A percentile compares a stretch with the other conserved stretches of the same genome.
Conservation (phyloP, 495 filamentous ascomycete genomes). For the Thermothielavioides terrestris region DNA sequence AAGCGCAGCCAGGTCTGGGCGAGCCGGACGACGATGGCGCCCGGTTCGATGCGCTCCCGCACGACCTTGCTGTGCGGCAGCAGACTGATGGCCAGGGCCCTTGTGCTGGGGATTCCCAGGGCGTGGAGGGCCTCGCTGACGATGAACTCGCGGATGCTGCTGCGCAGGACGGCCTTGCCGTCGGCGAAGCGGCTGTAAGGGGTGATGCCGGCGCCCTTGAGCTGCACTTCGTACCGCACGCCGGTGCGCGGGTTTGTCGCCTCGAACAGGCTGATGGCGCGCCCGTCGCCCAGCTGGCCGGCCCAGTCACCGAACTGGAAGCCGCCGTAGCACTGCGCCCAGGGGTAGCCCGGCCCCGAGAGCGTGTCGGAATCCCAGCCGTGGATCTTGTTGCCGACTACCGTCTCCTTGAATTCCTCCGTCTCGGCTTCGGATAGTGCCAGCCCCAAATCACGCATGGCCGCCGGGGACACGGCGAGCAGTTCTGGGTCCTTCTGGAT, state of each 20-base stretch:
- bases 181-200: conserved; percentile 98
- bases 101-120: conserved; percentile 74
- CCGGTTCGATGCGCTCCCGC: conserved; percentile 82
- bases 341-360: conserved; percentile 73
- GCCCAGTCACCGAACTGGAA: conserved; percentile 86
- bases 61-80: conserved; percentile 61
- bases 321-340: conserved; percentile 97
- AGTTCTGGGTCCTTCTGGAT: conserved; percentile 60
- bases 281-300: conserved; percentile 88
- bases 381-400: conserved; percentile 71
- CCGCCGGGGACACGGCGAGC: conserved; percentile 65
- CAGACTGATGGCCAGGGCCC: conserved; percentile 74
- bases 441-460: conserved; percentile 72
- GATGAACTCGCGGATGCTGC: conserved; percentile 86
- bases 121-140: conserved; percentile 82
- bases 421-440: conserved; percentile 54
- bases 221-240: conserved; percentile 75
- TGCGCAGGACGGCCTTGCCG: conserved; percentile 85
- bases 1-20: conserved; percentile 88
- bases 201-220: conserved; percentile 88
- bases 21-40: conserved; percentile 84
- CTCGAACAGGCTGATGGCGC: conserved; percentile 91
- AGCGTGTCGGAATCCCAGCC: conserved; percentile 51
- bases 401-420: conserved; percentile 64
- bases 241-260: conserved; percentile 66